Evolutionary conservation across 108 stramenopile species (phyloP).

Genomic region (Stephanodiscus triporus): DNA sequence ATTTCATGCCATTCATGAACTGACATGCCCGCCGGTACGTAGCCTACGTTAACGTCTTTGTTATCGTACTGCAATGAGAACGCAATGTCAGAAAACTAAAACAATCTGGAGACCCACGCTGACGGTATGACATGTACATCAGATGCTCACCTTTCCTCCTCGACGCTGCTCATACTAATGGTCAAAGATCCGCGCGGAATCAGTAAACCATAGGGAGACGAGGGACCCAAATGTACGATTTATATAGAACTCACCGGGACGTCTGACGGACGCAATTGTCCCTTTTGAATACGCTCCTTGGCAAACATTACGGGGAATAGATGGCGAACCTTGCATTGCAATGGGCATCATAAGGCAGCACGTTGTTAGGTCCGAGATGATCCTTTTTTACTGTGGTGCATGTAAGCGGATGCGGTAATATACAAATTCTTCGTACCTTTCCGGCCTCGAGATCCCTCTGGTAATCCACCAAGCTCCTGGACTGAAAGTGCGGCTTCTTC

Average conservation of each 20-base stretch:
- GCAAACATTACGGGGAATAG: slow-evolving; percentile 41
- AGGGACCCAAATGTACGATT: not conserved
- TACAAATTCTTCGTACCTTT: slow-evolving; percentile 2
- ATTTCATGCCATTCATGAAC: slow-evolving; percentile 39
- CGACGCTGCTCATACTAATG: slow-evolving; percentile 32
- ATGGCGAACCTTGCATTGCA: slow-evolving; percentile 13
- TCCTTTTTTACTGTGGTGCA: not conserved
- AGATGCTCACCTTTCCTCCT: slow-evolving; percentile 17
- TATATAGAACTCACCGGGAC: slow-evolving; percentile 25
- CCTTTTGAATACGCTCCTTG: slow-evolving; percentile 25
- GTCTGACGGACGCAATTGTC: slow-evolving; percentile 35
- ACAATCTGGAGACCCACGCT: not conserved
- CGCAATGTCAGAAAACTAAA: not conserved
- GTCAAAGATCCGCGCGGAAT: not conserved
- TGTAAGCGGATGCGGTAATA: not conserved
- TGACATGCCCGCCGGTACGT: slow-evolving; percentile 36
- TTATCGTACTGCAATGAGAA: slow-evolving; percentile 19
- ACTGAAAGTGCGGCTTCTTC: slow-evolving; percentile 39
- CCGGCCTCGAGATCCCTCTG: slow-evolving; percentile 43
- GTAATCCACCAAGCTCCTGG: slow-evolving; percentile 28
- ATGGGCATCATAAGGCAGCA: not conserved
- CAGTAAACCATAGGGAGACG: not conserved
- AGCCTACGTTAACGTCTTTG: slow-evolving; percentile 39
- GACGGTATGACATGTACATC: not conserved
- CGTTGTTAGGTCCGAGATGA: not conserved